These are phyloP conservation scores for Spinacia oleracea DNA, from an alignment of 179 eudicot genomes.

Conservation along the genomic window DNA sequence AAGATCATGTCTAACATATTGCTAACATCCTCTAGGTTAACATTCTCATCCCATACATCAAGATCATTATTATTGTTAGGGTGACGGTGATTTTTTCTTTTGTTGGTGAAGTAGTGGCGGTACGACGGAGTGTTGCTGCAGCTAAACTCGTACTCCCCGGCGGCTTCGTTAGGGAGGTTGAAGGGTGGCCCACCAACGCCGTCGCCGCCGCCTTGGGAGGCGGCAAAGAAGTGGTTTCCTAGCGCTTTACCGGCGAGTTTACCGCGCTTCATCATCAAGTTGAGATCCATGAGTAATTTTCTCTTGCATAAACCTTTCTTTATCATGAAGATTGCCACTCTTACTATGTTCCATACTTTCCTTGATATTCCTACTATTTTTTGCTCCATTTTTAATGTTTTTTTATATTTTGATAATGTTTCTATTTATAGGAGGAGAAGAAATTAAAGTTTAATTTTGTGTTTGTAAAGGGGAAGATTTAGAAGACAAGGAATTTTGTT, in stretches of 20 bases:
- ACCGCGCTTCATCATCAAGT: constrained; percentile 40
- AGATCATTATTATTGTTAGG: neutral
- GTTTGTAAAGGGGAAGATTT: neutral
- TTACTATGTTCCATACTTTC: constrained; percentile 44
- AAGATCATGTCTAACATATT: constrained; percentile 42
- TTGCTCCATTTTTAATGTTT: constrained; percentile 35
- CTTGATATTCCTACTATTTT: constrained; percentile 42
- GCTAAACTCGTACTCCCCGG: constrained; percentile 64
- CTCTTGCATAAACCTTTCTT: constrained; percentile 46
- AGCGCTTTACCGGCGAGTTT: constrained; percentile 45
- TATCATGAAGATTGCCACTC: constrained; percentile 43
- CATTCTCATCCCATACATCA: constrained; percentile 7
- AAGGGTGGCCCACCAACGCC: constrained; percentile 30
- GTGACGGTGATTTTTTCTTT: constrained; percentile 20
- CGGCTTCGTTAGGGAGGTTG: constrained; percentile 19
- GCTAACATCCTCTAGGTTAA: constrained; percentile 18
- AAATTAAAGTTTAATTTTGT: too few relatives aligned
- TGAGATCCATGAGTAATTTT: constrained; percentile 45
- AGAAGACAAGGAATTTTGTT: neutral
- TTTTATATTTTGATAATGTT: too few relatives aligned
- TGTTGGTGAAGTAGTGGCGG: constrained; percentile 28
- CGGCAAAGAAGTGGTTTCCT: constrained; percentile 6
- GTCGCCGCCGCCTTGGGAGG: neutral
- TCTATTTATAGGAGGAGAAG: too few relatives aligned
- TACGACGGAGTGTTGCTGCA: constrained; percentile 53